Conservation (phyloP, 495 filamentous ascomycete species). For the Jackrogersella minutella region DNA sequence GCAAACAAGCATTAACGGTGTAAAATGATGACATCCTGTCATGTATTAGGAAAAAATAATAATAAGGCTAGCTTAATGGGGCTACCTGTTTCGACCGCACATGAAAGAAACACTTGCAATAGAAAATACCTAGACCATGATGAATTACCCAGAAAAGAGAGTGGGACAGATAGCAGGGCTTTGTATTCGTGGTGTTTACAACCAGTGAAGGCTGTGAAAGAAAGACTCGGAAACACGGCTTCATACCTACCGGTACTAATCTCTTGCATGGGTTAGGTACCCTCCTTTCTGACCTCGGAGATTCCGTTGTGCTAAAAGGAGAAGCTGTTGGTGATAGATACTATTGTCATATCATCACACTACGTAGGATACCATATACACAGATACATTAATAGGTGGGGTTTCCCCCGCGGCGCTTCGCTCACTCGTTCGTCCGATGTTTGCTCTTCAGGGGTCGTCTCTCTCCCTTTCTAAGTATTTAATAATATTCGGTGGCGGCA, state of each 20-base stretch:
- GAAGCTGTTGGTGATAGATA: conserved; percentile 1
- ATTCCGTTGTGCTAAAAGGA: neutral
- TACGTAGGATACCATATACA: neutral
- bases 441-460: conserved; percentile 29
- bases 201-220: no score
- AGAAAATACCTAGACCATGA: neutral
- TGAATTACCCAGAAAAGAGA: neutral
- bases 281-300: neutral
- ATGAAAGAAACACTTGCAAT: neutral
- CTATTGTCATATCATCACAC: neutral
- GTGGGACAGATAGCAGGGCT: neutral
- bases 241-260: neutral
- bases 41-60: neutral
- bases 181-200: no score
- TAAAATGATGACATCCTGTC: conserved; percentile 31
- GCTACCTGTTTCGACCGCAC: neutral
- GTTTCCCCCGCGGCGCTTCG: conserved; percentile 35
- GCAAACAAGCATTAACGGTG: conserved; percentile 36
- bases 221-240: neutral
- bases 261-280: no score
- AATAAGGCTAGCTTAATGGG: neutral
- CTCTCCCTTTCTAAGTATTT: conserved; percentile 9
- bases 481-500: conserved; percentile 23
- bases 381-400: neutral
- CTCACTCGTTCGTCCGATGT: conserved; percentile 30